Conservation (phyloP, 306 rosid genomes). For the Hippophae gyantsensis region DNA sequence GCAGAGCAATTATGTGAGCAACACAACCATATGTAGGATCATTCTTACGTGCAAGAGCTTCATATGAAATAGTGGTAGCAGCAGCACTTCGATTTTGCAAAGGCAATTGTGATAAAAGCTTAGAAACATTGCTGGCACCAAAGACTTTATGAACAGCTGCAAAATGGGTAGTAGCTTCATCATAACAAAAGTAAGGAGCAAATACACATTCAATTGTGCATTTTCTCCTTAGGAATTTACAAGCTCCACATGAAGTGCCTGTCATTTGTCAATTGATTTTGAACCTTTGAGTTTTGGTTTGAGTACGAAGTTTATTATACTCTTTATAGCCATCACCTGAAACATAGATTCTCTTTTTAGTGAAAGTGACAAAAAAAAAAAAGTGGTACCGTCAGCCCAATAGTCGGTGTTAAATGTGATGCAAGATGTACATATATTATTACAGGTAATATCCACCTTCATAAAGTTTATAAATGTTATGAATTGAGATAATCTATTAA, state of each 20-base stretch:
- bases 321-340: conserved; percentile 51
- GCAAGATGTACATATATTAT: too few species aligned
- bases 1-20: conserved; percentile 69
- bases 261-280: conserved; percentile 37
- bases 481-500: too few species aligned
- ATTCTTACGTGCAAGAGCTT: conserved; percentile 72
- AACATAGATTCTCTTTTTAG: conserved; percentile 31
- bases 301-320: conserved; percentile 17
- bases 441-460: too few species aligned
- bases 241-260: conserved; percentile 86
- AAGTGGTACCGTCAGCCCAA: too few species aligned
- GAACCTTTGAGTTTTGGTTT: conserved; percentile 10
- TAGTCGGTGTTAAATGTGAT: too few species aligned
- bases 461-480: too few species aligned
- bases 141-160: conserved; percentile 80
- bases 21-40: conserved; percentile 78
- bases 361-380: background rate
- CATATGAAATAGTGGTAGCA: conserved; percentile 62
- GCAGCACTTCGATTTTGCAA: conserved; percentile 57
- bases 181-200: conserved; percentile 77
- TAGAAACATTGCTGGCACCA: conserved; percentile 81
- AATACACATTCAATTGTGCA: conserved; percentile 59
- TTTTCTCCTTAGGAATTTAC: conserved; percentile 79
- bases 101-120: conserved; percentile 57
- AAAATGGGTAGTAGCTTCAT: conserved; percentile 62